A percentile compares a stretch with the other conserved stretches of the same genome.
These are phyloP conservation scores for Pharus latifolius DNA, from an alignment of 176 grass and related monocot genomes.

Conservation along the genomic window DNA sequence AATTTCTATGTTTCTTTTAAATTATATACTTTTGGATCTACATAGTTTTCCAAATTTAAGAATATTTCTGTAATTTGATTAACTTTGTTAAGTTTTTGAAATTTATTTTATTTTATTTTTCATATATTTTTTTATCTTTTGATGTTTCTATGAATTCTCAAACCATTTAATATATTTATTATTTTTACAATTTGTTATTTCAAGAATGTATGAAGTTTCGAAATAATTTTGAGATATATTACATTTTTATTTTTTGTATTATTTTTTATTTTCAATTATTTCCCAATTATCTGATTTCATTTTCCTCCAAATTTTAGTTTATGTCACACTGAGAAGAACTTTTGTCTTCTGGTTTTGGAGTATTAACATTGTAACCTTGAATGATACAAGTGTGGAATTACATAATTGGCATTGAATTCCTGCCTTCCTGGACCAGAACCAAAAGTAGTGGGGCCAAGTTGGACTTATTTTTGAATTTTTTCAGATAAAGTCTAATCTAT, in stretches of 20 bases:
- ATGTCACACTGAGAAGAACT: neutral
- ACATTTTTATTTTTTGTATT: neutral
- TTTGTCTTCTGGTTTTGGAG: neutral
- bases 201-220: neutral
- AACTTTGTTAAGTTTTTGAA: neutral
- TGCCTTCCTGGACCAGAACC: no score
- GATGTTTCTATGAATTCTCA: neutral
- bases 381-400: neutral
- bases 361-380: neutral
- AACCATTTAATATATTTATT: neutral
- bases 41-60: no score
- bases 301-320: neutral
- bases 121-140: neutral
- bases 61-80: neutral
- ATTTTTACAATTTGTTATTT: neutral
- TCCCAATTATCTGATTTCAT: neutral
- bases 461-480: neutral
- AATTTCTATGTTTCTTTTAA: no score
- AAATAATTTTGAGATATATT: neutral
- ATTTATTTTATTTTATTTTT: neutral
- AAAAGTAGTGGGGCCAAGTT: neutral
- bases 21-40: no score
- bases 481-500: neutral
- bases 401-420: no score
- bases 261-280: neutral